Evolutionary conservation across 768 basidiomycete genomes (phyloP).

Genomic region (Saitozyma sp.): DNA sequence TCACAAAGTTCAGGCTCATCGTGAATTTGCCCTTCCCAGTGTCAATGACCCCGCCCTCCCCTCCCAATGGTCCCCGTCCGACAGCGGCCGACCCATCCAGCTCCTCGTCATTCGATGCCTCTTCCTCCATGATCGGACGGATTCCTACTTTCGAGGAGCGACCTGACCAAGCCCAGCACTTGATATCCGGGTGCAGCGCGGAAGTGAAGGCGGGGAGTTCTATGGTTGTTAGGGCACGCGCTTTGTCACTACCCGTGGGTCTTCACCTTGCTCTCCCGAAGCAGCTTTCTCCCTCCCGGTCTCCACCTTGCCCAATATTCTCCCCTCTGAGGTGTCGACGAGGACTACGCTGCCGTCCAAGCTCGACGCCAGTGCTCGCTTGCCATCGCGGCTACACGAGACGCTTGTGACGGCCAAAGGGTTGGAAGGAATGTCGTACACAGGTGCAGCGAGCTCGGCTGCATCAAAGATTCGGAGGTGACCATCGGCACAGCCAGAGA

Average conservation of each 20-base stretch:
- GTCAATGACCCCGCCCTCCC: constrained; percentile 46
- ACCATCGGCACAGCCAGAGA: constrained; percentile 49
- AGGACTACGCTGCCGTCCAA: constrained; percentile 79
- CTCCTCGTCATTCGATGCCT: constrained; percentile 17
- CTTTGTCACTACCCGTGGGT: not conserved
- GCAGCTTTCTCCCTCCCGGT: constrained; percentile 68
- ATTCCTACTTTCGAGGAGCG: constrained; percentile 44
- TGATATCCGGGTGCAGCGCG: constrained; percentile 66
- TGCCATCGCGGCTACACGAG: constrained; percentile 66
- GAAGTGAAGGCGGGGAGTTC: constrained; percentile 72
- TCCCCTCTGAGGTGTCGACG: constrained; percentile 68
- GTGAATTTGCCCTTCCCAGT: constrained; percentile 52
- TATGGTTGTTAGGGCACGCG: constrained; percentile 8
- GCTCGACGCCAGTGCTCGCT: constrained; percentile 71
- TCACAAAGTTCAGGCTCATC: constrained; percentile 55
- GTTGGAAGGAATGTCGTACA: constrained; percentile 66
- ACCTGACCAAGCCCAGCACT: constrained; percentile 47
- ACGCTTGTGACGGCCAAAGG: constrained; percentile 81
- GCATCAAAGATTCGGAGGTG: constrained; percentile 45
- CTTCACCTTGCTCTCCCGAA: constrained; percentile 67
- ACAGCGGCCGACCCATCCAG: constrained; percentile 6
- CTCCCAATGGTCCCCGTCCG: constrained; percentile 22
- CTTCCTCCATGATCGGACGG: constrained; percentile 18
- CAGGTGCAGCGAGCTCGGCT: constrained; percentile 58
- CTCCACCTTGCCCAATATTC: constrained; percentile 66